Conservation (phyloP, 106 monocot genomes). For the Acorus calamus region DNA sequence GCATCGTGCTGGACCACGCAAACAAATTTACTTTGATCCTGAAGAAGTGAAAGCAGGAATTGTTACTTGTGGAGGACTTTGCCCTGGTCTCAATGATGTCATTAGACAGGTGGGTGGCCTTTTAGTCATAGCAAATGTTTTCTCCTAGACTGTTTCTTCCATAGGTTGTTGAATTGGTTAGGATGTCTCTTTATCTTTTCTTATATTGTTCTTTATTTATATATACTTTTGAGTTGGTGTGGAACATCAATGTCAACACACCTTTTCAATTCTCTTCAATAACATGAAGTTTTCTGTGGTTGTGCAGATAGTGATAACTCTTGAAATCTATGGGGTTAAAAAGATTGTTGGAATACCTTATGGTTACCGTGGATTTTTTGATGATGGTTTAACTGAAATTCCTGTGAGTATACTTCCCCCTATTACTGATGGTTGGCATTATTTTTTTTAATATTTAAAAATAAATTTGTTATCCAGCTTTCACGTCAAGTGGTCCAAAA, state of each 20-base stretch:
- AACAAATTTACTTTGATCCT: constrained; percentile 19
- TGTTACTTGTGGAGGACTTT: constrained; percentile 21
- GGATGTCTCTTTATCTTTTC: no score
- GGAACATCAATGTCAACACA: neutral
- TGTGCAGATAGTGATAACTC: constrained; percentile 84
- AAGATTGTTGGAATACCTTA: constrained; percentile 78
- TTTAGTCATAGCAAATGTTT: no score
- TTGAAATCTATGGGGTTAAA: constrained; percentile 84
- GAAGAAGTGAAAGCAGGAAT: constrained; percentile 19
- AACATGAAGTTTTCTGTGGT: neutral
- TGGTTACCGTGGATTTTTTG: constrained; percentile 75
- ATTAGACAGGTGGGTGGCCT: constrained; percentile 15
- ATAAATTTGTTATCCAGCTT: constrained; percentile 18
- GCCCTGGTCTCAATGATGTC: constrained; percentile 34
- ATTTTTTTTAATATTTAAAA: neutral
- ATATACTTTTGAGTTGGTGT: no score
- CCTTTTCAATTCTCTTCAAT: neutral
- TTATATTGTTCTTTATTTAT: no score
- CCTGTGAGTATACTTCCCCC: constrained; percentile 18
- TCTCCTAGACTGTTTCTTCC: no score
- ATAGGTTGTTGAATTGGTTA: no score
- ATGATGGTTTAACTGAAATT: constrained; percentile 44
- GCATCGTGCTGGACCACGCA: constrained; percentile 24
- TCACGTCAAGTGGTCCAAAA: constrained; percentile 37
- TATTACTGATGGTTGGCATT: neutral